phyloP scores from a whole-genome alignment of 1,284 basidiomycete genomes.

The Puccinia novopanici region DNA sequence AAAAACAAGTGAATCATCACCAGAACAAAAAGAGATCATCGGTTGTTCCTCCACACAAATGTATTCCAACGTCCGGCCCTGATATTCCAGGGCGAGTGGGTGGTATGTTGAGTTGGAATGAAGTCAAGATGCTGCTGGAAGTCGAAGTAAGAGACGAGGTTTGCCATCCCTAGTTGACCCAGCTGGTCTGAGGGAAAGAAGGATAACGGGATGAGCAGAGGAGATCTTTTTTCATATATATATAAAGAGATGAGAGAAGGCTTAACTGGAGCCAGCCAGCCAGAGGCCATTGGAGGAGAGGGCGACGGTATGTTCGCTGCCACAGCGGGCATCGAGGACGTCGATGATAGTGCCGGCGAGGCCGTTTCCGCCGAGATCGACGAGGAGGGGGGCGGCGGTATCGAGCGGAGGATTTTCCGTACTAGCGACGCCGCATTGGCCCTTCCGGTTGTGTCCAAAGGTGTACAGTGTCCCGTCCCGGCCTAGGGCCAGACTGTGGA shows the following conservation, averaged over 20 bases:
- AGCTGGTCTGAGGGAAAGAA: slow-evolving; percentile 9
- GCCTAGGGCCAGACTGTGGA: slow-evolving; percentile 29
- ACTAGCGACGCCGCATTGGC: slow-evolving; percentile 48
- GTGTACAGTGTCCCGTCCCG: slow-evolving; percentile 31
- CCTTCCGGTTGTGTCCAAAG: slow-evolving; percentile 40
- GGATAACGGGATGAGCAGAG: background rate
- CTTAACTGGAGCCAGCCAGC: slow-evolving; percentile 42
- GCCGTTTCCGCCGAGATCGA: slow-evolving; percentile 43
- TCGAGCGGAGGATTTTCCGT: background rate
- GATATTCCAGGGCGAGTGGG: background rate
- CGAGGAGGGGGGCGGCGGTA: slow-evolving; percentile 18
- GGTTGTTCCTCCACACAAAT: slow-evolving; percentile 5
- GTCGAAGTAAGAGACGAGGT: background rate
- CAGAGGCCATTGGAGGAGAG: slow-evolving; percentile 31
- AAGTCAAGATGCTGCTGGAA: slow-evolving; percentile 11
- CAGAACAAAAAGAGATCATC: background rate
- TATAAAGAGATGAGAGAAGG: background rate
- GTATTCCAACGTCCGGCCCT: slow-evolving; percentile 31
- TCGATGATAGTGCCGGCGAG: slow-evolving; percentile 38
- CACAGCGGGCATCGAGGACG: slow-evolving; percentile 36
- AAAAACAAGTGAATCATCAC: background rate
- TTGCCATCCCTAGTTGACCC: slow-evolving; percentile 36
- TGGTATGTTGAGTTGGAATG: background rate
- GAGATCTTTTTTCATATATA: background rate
- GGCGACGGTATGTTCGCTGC: slow-evolving; percentile 42